Conservation (phyloP, 1,284 basidiomycete genomes). For the Phylloporus sp. region DNA sequence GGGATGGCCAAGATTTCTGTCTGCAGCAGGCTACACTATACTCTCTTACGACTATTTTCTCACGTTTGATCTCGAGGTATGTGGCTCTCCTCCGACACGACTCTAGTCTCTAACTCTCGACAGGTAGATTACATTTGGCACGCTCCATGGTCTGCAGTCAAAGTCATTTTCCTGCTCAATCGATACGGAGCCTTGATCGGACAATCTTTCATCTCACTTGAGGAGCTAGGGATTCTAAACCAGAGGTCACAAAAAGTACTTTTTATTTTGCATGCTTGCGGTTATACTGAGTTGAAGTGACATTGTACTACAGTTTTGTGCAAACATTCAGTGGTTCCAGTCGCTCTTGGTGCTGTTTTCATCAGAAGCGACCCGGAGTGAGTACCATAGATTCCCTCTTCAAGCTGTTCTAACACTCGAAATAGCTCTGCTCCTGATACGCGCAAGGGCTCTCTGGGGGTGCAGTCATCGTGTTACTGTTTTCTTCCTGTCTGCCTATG, state of each 20-base stretch:
- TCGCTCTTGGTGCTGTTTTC: neutral
- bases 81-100: neutral
- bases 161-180: slow-evolving; percentile 15
- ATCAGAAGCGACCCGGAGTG: slow-evolving; percentile 8
- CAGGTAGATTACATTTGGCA: slow-evolving; percentile 22
- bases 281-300: no score
- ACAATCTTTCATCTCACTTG: slow-evolving; percentile 3
- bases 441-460: slow-evolving; percentile 7
- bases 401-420: neutral
- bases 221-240: slow-evolving; percentile 4
- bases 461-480: slow-evolving; percentile 3
- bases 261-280: neutral
- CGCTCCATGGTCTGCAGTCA: slow-evolving; percentile 17
- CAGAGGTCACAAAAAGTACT: slow-evolving; percentile 3
- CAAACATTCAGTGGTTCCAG: neutral
- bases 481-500: slow-evolving; percentile 1
- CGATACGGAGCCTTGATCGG: slow-evolving; percentile 10
- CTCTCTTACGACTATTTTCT: slow-evolving; percentile 23
- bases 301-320: no score
- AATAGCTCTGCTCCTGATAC: slow-evolving; percentile 7
- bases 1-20: neutral
- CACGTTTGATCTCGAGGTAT: slow-evolving; percentile 20
- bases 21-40: slow-evolving; percentile 9
- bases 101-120: neutral
- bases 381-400: neutral